These are phyloP conservation scores for Trichoderma sp. DNA, from an alignment of 2,329 filamentous ascomycete species.

Conservation along the genomic window DNA sequence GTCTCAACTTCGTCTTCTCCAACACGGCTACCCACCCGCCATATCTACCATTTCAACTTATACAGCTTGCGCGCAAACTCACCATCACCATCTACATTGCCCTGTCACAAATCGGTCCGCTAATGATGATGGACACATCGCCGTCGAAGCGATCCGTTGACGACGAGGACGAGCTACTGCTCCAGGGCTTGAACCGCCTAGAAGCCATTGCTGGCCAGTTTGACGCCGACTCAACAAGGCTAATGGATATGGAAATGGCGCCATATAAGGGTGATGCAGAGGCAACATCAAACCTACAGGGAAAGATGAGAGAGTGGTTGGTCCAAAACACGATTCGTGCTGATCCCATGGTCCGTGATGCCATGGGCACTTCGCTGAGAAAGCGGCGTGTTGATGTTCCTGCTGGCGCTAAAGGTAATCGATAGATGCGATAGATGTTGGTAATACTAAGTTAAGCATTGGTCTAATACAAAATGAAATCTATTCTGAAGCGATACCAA, in stretches of 20 bases:
- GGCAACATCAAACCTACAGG: conserved; percentile 55
- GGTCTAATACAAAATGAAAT: background rate
- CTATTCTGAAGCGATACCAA: background rate
- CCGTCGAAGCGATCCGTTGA: conserved; percentile 31
- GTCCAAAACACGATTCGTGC: conserved; percentile 79
- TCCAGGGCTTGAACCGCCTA: conserved; percentile 65
- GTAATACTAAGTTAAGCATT: background rate
- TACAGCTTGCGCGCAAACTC: conserved; percentile 71
- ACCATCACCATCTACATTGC: conserved; percentile 79
- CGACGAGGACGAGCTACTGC: conserved; percentile 48
- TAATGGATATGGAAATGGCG: conserved; percentile 74
- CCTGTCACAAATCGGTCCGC: conserved; percentile 73
- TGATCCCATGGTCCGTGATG: conserved; percentile 78
- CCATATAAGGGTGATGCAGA: conserved; percentile 74
- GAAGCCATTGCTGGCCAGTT: conserved; percentile 56
- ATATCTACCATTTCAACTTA: conserved; percentile 81
- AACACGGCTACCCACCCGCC: conserved; percentile 48
- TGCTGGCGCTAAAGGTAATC: conserved; percentile 55
- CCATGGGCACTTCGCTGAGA: conserved; percentile 65
- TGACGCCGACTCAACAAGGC: conserved; percentile 65
- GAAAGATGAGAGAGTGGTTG: conserved; percentile 79
- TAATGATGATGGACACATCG: conserved; percentile 47
- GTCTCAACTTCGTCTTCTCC: conserved; percentile 45
- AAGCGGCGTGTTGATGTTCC: conserved; percentile 61
- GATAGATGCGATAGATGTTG: conserved; percentile 27